Conservation (phyloP, 441 rosid species). For the Raphanus hybrid region DNA sequence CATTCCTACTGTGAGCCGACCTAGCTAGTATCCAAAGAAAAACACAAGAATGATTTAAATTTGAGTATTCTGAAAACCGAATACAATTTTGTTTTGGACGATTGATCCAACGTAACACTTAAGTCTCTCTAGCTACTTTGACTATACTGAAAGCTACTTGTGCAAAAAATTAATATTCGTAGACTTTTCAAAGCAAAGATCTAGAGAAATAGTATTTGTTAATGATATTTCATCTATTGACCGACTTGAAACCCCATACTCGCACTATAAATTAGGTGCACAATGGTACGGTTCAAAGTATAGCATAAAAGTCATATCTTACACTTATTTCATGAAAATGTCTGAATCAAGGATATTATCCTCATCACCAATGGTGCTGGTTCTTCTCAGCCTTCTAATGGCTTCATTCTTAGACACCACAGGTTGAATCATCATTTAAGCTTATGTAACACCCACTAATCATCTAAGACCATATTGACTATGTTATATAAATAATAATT, state of each 20-base stretch:
- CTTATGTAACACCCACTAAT: too few relatives aligned
- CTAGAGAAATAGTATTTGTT: too few relatives aligned
- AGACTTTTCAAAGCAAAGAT: too few relatives aligned
- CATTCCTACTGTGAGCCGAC: too few relatives aligned
- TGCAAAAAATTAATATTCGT: too few relatives aligned
- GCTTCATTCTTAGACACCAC: slow-evolving; percentile 10
- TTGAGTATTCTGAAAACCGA: too few relatives aligned
- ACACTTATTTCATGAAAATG: not conserved
- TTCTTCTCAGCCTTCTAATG: slow-evolving; percentile 15
- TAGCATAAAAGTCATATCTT: not conserved
- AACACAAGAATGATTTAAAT: too few relatives aligned
- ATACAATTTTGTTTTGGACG: not conserved
- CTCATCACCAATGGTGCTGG: slow-evolving; percentile 13
- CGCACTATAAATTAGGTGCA: slow-evolving; percentile 10
- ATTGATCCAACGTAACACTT: not conserved
- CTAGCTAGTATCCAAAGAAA: too few relatives aligned
- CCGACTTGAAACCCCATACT: not conserved
- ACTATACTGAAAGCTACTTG: not conserved
- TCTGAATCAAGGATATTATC: slow-evolving; percentile 14
- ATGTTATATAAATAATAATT: too few relatives aligned
- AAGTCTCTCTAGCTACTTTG: not conserved
- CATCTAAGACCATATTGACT: not conserved
- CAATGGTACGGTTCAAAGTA: not conserved
- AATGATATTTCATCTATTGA: not conserved
- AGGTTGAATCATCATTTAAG: slow-evolving; percentile 3